These are phyloP conservation scores for Cichorium intybus DNA, from an alignment of 140 eudicot genomes.

Conservation along the genomic window DNA sequence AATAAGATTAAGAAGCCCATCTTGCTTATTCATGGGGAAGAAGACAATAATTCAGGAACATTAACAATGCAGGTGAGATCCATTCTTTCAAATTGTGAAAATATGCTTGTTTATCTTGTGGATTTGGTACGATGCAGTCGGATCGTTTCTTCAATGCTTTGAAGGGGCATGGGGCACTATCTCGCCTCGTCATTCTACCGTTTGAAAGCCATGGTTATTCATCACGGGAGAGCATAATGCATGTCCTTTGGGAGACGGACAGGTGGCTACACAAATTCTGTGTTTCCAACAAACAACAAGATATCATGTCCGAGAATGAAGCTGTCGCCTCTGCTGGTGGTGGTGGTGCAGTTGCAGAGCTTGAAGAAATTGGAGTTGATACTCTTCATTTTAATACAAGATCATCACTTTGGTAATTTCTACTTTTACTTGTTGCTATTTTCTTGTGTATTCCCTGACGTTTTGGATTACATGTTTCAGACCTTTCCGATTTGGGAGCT, in stretches of 20 bases:
- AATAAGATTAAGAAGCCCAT: slow-evolving; percentile 90
- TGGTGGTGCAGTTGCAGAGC: slow-evolving; percentile 64
- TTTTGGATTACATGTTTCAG: slow-evolving; percentile 9
- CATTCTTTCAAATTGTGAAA: neutral
- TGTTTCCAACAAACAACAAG: slow-evolving; percentile 37
- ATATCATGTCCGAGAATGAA: slow-evolving; percentile 22
- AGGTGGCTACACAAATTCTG: slow-evolving; percentile 92
- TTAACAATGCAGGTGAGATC: slow-evolving; percentile 82
- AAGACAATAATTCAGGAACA: slow-evolving; percentile 96
- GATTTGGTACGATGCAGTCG: slow-evolving; percentile 49
- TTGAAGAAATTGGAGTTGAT: slow-evolving; percentile 36
- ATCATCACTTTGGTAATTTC: slow-evolving; percentile 63
- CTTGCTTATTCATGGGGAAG: slow-evolving; percentile 95
- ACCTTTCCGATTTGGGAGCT: neutral
- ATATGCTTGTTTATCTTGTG: neutral
- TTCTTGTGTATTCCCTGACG: too few species aligned
- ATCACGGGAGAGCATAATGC: slow-evolving; percentile 98
- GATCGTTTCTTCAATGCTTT: slow-evolving; percentile 91
- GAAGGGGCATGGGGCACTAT: slow-evolving; percentile 96
- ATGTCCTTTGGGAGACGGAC: slow-evolving; percentile 96
- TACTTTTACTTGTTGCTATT: neutral
- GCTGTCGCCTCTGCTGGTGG: slow-evolving; percentile 65
- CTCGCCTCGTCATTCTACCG: slow-evolving; percentile 87
- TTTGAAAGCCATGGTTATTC: slow-evolving; percentile 94
- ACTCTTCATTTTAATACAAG: slow-evolving; percentile 36